These are phyloP conservation scores for Eruca vesicaria DNA, from an alignment of 441 rosid species.

Conservation along the genomic window DNA sequence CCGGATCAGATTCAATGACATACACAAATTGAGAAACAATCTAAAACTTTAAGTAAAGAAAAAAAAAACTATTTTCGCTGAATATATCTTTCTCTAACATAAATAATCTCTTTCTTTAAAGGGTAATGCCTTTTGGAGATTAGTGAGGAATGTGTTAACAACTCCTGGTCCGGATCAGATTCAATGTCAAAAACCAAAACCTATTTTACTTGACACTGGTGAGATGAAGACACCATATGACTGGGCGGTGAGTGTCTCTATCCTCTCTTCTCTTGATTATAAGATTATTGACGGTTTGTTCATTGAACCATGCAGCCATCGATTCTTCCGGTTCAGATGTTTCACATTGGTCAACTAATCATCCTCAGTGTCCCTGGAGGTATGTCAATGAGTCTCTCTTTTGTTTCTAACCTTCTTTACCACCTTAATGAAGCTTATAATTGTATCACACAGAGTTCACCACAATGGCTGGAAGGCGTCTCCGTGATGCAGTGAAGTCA, in stretches of 20 bases:
- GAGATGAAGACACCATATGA: constrained; percentile 77
- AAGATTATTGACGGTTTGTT: not conserved
- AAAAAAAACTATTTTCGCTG: not conserved
- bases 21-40: too few relatives aligned
- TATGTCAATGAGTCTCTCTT: constrained; percentile 18
- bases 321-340: constrained; percentile 58
- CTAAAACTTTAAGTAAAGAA: too few relatives aligned
- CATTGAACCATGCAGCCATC: constrained; percentile 48
- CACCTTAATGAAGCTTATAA: not conserved
- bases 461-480: constrained; percentile 77
- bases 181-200: constrained; percentile 65
- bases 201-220: constrained; percentile 77
- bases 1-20: too few relatives aligned
- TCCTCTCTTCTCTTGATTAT: not conserved
- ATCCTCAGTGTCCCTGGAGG: constrained; percentile 73
- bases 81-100: not conserved
- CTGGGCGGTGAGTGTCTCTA: constrained; percentile 62
- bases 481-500: constrained; percentile 56
- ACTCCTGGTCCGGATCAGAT: constrained; percentile 56
- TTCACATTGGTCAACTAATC: constrained; percentile 55
- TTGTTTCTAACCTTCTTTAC: not conserved
- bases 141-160: constrained; percentile 59
- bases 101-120: constrained; percentile 17
- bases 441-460: constrained; percentile 50
- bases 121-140: constrained; percentile 70